These are phyloP conservation scores for Salix arbutifolia DNA, from an alignment of 345 rosid species.

Conservation along the genomic window DNA sequence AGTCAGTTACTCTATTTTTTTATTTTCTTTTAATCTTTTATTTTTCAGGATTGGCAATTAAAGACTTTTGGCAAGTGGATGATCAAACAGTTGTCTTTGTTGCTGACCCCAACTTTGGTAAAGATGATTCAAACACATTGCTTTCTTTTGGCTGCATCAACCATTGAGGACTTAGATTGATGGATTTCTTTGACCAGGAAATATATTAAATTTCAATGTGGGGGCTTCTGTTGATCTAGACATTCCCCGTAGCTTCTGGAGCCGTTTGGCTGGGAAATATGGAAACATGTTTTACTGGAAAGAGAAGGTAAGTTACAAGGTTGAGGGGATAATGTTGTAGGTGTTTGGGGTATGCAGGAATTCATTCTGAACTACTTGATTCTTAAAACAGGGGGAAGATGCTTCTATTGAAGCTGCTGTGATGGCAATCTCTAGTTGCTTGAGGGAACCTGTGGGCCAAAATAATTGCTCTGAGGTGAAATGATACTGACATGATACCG, in stretches of 20 bases:
- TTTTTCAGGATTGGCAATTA: constrained; percentile 68
- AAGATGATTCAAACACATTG: constrained; percentile 5
- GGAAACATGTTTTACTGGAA: constrained; percentile 80
- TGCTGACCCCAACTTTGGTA: constrained; percentile 90
- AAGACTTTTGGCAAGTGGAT: constrained; percentile 86
- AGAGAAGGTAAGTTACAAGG: constrained; percentile 49
- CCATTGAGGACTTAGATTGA: constrained; percentile 8
- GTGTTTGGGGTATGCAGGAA: neutral
- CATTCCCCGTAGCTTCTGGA: constrained; percentile 87
- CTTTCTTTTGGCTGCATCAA: neutral
- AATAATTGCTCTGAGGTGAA: constrained; percentile 69
- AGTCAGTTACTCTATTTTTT: neutral
- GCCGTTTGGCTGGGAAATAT: constrained; percentile 61
- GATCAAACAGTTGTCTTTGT: constrained; percentile 83
- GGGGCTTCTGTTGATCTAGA: constrained; percentile 77
- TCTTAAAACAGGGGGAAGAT: constrained; percentile 73
- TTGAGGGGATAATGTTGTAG: neutral
- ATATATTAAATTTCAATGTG: constrained; percentile 76
- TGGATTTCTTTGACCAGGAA: constrained; percentile 41
- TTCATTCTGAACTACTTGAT: constrained; percentile 6
- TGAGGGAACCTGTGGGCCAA: constrained; percentile 78
- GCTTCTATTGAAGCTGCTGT: constrained; percentile 87
- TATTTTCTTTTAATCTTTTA: neutral
- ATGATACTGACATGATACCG: constrained; percentile 17
- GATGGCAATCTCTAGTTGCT: constrained; percentile 78